phyloP scores from a whole-genome alignment of 306 rosid genomes.

The Fragaria iinumae region DNA sequence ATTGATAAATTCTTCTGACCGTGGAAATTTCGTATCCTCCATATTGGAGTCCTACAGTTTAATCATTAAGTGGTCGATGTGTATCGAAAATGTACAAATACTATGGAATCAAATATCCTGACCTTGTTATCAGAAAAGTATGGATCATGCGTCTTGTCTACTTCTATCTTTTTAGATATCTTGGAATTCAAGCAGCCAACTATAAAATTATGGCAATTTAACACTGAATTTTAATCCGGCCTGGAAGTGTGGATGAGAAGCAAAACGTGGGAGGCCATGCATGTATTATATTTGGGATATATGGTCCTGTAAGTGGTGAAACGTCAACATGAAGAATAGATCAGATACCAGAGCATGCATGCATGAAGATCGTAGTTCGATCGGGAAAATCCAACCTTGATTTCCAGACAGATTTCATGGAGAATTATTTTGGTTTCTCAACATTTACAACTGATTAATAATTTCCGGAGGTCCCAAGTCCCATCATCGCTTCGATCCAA shows the following conservation, averaged over 20 bases:
- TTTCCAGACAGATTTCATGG: too few species aligned
- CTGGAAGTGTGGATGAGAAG: slow-evolving; percentile 2
- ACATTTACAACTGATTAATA: background rate
- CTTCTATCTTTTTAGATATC: background rate
- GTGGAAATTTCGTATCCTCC: background rate
- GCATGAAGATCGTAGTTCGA: background rate
- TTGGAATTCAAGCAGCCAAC: background rate
- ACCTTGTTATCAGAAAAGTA: too few species aligned
- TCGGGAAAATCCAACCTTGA: background rate
- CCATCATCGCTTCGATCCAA: background rate
- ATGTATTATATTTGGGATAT: background rate
- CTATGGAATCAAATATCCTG: background rate
- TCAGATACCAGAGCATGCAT: background rate
- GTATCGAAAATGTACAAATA: background rate
- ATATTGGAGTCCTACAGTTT: background rate
- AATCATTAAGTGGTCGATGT: background rate
- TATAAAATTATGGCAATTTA: background rate
- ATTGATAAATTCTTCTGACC: too few species aligned
- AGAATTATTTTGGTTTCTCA: background rate
- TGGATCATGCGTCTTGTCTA: background rate
- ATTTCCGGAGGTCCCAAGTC: background rate
- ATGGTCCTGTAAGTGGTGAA: slow-evolving; percentile 8
- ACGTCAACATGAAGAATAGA: slow-evolving; percentile 13
- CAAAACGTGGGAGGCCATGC: background rate
- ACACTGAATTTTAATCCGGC: background rate